phyloP scores from a whole-genome alignment of 2,329 filamentous ascomycete species.

The Fusarium transvaalense region DNA sequence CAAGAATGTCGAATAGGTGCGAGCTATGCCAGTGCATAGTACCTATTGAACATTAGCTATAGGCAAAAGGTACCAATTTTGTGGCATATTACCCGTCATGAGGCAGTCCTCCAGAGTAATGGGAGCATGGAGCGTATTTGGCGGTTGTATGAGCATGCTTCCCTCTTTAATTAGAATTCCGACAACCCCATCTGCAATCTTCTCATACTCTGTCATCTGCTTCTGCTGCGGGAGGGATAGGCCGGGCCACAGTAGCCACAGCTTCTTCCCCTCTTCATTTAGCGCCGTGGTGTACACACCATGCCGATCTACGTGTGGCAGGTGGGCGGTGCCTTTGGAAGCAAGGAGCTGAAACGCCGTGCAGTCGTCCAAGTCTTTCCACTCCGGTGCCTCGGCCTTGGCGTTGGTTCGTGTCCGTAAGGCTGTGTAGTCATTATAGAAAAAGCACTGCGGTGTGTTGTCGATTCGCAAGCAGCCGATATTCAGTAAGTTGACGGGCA shows the following conservation, averaged over 20 bases:
- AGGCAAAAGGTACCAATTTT: too few relatives aligned
- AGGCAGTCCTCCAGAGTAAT: neutral
- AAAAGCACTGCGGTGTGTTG: too few relatives aligned
- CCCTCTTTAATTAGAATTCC: too few relatives aligned
- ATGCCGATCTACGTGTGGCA: neutral
- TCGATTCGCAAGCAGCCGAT: too few relatives aligned
- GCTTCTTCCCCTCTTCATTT: neutral
- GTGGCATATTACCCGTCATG: too few relatives aligned
- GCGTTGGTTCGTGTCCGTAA: too few relatives aligned
- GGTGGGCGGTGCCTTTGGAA: neutral
- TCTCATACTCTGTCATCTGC: too few relatives aligned
- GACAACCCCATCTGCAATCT: too few relatives aligned
- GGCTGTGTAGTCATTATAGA: too few relatives aligned
- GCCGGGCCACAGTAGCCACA: neutral
- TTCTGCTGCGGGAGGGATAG: too few relatives aligned
- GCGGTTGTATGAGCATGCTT: neutral
- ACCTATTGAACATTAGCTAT: neutral
- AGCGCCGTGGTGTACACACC: neutral
- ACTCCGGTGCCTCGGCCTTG: too few relatives aligned
- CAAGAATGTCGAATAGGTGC: neutral
- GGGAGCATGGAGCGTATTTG: neutral
- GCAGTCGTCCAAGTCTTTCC: neutral
- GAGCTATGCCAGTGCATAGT: conserved; percentile 1
- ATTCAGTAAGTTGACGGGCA: too few relatives aligned
- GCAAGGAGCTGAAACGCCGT: neutral